These are phyloP conservation scores for Penicillium sp. DNA, from an alignment of 2,329 filamentous ascomycete species.

Conservation along the genomic window DNA sequence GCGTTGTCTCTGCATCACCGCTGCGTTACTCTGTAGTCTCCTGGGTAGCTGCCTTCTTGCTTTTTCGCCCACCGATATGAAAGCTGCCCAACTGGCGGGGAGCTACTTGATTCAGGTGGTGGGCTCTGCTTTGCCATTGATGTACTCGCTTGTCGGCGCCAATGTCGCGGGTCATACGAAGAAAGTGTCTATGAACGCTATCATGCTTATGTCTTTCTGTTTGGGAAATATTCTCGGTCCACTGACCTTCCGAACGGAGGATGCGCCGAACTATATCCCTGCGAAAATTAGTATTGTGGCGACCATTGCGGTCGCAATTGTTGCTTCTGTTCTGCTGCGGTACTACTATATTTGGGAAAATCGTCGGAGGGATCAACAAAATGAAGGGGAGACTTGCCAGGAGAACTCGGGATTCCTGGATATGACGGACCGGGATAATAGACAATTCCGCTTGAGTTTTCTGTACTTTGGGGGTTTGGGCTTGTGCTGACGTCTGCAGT, in stretches of 20 bases:
- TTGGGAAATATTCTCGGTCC: constrained; percentile 48
- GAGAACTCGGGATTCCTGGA: constrained; percentile 33
- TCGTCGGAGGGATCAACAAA: constrained; percentile 21
- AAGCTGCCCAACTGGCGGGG: constrained; percentile 39
- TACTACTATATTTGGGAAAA: constrained; percentile 34
- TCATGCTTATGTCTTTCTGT: constrained; percentile 46
- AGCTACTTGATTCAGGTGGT: constrained; percentile 45
- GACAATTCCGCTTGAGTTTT: constrained; percentile 24
- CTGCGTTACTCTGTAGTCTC: constrained; percentile 42
- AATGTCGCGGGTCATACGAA: constrained; percentile 53
- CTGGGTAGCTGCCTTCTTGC: constrained; percentile 46
- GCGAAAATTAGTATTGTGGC: constrained; percentile 43
- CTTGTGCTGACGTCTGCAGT: constrained; percentile 4
- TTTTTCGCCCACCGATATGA: constrained; percentile 36
- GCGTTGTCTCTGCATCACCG: constrained; percentile 41
- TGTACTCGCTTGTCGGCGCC: constrained; percentile 43
- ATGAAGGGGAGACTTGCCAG: constrained; percentile 17
- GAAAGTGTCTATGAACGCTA: constrained; percentile 50
- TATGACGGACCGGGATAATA: constrained; percentile 34
- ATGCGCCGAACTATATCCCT: constrained; percentile 44
- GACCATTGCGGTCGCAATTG: constrained; percentile 29
- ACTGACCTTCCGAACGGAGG: constrained; percentile 44
- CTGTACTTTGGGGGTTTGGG: background rate
- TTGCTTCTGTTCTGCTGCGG: constrained; percentile 24
- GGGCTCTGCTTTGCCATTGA: constrained; percentile 39